Conservation (phyloP, 306 rosid species). For the Cicer arietinum region DNA sequence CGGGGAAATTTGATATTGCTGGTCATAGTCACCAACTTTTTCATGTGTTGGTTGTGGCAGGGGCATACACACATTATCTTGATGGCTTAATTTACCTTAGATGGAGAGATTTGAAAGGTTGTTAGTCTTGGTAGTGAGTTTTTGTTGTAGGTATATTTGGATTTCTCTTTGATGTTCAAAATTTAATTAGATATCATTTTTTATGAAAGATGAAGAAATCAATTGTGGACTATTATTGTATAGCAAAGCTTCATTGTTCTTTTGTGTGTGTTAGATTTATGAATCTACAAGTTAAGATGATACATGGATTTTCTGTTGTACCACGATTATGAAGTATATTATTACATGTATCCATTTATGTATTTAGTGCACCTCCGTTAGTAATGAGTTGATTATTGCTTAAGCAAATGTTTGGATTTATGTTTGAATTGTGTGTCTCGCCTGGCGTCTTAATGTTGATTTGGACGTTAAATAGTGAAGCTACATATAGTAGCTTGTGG, state of each 20-base stretch:
- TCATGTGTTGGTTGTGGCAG: conserved; percentile 74
- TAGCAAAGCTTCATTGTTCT: neutral
- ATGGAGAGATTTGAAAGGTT: conserved; percentile 66
- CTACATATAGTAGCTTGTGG: no score
- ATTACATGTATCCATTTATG: no score
- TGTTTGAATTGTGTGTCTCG: no score
- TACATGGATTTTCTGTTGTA: no score
- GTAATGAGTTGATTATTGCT: no score
- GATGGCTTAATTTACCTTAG: conserved; percentile 59
- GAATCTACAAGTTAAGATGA: no score
- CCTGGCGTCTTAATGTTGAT: no score
- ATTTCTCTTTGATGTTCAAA: conserved; percentile 22
- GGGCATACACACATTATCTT: conserved; percentile 63
- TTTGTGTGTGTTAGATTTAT: no score
- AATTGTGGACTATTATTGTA: neutral
- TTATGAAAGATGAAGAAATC: conserved; percentile 16
- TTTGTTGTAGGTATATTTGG: neutral
- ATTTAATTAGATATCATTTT: conserved; percentile 15
- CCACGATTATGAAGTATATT: no score
- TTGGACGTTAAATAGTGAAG: no score
- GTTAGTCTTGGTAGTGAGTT: conserved; percentile 32
- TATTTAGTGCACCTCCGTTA: no score
- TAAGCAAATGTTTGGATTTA: no score
- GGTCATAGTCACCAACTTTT: conserved; percentile 73
- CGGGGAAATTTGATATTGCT: conserved; percentile 73